Percentiles rank a stretch among this genome's conserved stretches.
These are phyloP conservation scores for Gracilariopsis chorda DNA, from an alignment of 23 red algal species.

Conservation along the genomic window DNA sequence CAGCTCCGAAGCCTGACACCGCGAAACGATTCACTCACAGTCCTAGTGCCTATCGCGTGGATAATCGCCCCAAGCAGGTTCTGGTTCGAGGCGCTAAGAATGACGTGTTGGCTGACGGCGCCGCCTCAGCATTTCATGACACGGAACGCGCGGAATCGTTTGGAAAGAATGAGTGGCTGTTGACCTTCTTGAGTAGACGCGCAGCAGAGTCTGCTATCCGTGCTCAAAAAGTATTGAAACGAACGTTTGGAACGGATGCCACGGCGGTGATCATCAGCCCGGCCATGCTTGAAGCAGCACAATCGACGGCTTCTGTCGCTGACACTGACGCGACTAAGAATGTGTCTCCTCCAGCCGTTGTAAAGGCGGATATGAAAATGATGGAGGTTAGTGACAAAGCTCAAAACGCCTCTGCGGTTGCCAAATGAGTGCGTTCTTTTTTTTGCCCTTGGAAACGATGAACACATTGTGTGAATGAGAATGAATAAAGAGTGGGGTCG, in stretches of 20 bases:
- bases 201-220: constrained; percentile 50
- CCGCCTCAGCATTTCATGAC: constrained; percentile 42
- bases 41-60: not conserved
- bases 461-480: too few relatives aligned
- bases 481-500: too few relatives aligned
- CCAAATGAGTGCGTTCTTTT: not conserved
- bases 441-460: too few relatives aligned
- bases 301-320: not conserved
- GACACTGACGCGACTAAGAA: not conserved
- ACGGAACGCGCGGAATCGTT: constrained; percentile 16
- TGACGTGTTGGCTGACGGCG: constrained; percentile 12
- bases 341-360: not conserved
- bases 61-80: constrained; percentile 51
- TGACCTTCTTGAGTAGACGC: constrained; percentile 34
- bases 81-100: constrained; percentile 31
- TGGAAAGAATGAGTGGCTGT: constrained; percentile 38
- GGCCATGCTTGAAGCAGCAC: not conserved
- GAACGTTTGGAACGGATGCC: constrained; percentile 20
- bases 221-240: constrained; percentile 36
- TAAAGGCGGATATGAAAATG: constrained; percentile 6
- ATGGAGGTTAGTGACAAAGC: not conserved
- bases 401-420: not conserved
- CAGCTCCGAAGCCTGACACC: not conserved
- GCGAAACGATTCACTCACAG: not conserved
- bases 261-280: constrained; percentile 16